Base-by-base conservation (phyloP, 2,329 filamentous ascomycete species). In the Sporothrix variecibatus region DNA sequence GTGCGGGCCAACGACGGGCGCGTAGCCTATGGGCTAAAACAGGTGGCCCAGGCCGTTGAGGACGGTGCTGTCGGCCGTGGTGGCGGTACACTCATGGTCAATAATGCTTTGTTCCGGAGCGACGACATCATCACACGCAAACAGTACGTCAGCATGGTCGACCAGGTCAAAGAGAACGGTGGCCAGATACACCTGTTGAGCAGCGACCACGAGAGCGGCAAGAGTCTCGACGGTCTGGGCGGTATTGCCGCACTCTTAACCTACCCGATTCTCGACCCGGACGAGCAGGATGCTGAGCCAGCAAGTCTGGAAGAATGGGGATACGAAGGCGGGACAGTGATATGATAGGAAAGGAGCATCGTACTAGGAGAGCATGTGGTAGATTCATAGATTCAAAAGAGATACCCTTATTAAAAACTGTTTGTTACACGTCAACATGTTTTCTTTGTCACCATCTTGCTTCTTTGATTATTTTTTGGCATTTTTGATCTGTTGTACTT, bases 121-220 rank as follows among this genome's bases (percentile, higher is more conserved):
- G 89, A 95, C 78, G 91, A 97, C 74, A 87, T 98, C 6, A 87
- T 86, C 0, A 91, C 90, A 74, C 87, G 96, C 77, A 93, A 91
- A 80, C 89, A 91, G 76, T 98, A 95, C 86, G 95, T 98, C 0
- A 85, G 85, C 9, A 86, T 98, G 64, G 95, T 98, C 3, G 95
- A 98, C 81, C 91, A 91, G 76, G 95, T 98, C n/a, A 90, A 91
- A 77, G 91, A 91, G 2, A 91, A 94, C 76, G 96, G 95, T 5
- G 96, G 95, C 1, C 94, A 98, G 77, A 93, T 94, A 0, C 87
- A 93, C 72, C 89, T 98, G n/a, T 83, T 98, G 38, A 98, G 95
- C 82, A 95, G 93, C 79, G 92, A 97, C 79, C 95, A 98, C 82
- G 95, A 98, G 84, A 98, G 95, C 81, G 96, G 96, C 0, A 92